phyloP scores from a whole-genome alignment of 306 rosid genomes.

The Canavalia ensiformis region DNA sequence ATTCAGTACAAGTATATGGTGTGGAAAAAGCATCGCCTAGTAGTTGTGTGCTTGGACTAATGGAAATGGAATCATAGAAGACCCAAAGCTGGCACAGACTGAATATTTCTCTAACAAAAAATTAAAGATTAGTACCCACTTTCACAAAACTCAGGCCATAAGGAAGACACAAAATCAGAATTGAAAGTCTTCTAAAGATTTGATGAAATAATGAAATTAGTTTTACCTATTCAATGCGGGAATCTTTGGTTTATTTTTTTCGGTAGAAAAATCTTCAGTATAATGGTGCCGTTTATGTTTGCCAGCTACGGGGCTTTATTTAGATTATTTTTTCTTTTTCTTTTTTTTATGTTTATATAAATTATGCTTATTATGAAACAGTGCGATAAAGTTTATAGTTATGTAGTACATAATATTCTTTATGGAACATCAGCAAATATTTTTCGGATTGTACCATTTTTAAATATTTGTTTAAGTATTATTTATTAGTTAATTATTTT shows the following conservation, averaged over 20 bases:
- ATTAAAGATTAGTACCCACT: slow-evolving; percentile 36
- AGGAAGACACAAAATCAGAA: not conserved
- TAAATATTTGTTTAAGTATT: no score
- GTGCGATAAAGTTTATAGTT: no score
- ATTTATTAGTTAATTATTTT: no score
- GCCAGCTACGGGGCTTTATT: slow-evolving; percentile 7
- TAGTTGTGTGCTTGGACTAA: slow-evolving; percentile 38
- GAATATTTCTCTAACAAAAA: not conserved
- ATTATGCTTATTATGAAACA: no score
- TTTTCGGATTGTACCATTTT: no score
- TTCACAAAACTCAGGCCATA: not conserved
- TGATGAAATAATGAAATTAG: slow-evolving; percentile 6
- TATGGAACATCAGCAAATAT: no score
- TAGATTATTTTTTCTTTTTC: no score
- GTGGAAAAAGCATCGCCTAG: slow-evolving; percentile 36
- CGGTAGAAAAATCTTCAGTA: not conserved
- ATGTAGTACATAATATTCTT: no score
- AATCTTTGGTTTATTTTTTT: slow-evolving; percentile 27
- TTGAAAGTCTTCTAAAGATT: not conserved
- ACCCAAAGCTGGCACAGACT: slow-evolving; percentile 22
- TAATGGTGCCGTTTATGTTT: slow-evolving; percentile 25
- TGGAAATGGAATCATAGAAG: not conserved
- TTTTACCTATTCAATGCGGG: slow-evolving; percentile 23
- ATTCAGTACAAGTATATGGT: slow-evolving; percentile 27
- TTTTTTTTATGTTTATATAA: no score